These are phyloP conservation scores for Xylariales sp. DNA, from an alignment of 2,329 filamentous ascomycete species.

Conservation along the genomic window DNA sequence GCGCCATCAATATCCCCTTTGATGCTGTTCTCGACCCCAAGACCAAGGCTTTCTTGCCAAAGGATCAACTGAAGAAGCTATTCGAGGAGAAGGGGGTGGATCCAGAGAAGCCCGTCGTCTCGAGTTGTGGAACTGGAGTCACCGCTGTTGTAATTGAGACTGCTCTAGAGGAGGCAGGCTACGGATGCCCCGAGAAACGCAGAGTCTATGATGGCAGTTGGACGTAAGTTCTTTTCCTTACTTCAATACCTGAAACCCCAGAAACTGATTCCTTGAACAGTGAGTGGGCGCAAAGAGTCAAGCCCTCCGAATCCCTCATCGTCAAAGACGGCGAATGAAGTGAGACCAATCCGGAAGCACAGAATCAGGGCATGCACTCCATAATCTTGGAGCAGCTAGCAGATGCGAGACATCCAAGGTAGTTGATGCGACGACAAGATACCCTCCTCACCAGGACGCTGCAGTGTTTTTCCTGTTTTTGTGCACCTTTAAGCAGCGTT, in stretches of 20 bases:
- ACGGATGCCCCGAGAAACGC: slow-evolving; percentile 60
- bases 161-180: slow-evolving; percentile 74
- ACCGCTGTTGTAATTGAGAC: slow-evolving; percentile 89
- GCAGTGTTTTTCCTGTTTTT: not conserved
- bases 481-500: not conserved
- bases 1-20: slow-evolving; percentile 79
- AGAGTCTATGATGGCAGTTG: slow-evolving; percentile 94
- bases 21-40: slow-evolving; percentile 73
- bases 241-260: not conserved
- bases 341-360: too few species aligned
- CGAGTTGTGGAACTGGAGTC: slow-evolving; percentile 88
- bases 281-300: slow-evolving; percentile 64
- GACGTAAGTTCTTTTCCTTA: slow-evolving; percentile 63
- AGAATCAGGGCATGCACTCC: too few species aligned
- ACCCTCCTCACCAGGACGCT: slow-evolving; percentile 17
- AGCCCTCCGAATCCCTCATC: slow-evolving; percentile 58
- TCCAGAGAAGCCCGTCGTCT: slow-evolving; percentile 74
- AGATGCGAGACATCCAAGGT: too few species aligned
- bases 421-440: slow-evolving; percentile 18
- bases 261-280: slow-evolving; percentile 34
- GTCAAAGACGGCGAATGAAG: slow-evolving; percentile 37
- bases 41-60: slow-evolving; percentile 74
- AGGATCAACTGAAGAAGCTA: slow-evolving; percentile 66
- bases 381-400: too few species aligned
- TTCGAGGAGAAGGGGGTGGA: slow-evolving; percentile 80